A percentile compares a stretch with the other conserved stretches of the same genome.
Evolutionary conservation across 2,329 filamentous ascomycete species (phyloP).

Genomic region (Teratosphaeria gauchensis): DNA sequence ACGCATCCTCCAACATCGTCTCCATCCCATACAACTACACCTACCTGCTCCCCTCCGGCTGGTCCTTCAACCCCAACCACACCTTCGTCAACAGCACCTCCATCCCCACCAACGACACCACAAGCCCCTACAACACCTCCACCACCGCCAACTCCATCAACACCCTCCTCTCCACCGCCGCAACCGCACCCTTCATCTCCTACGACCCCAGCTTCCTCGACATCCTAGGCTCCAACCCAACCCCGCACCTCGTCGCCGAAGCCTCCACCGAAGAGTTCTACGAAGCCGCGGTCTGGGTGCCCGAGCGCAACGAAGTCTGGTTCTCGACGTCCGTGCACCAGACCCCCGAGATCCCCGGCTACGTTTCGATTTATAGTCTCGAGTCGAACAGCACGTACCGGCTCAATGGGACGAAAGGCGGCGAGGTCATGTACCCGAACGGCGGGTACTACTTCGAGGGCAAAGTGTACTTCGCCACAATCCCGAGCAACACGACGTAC

Average conservation of each 20-base stretch:
- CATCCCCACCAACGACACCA: neutral
- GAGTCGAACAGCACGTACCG: neutral
- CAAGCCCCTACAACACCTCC: neutral
- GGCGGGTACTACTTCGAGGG: conserved; percentile 11
- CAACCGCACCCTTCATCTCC: conserved; percentile 5
- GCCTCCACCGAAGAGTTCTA: conserved; percentile 3
- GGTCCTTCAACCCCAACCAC: conserved; percentile 2
- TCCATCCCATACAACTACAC: conserved; percentile 8
- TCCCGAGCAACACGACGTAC: conserved; percentile 3
- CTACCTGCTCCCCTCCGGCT: conserved; percentile 7
- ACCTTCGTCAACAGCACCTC: conserved; percentile 6
- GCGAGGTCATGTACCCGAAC: conserved; percentile 3
- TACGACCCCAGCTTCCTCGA: conserved; percentile 8
- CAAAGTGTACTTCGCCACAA: conserved; percentile 6
- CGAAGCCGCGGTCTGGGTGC: conserved; percentile 9
- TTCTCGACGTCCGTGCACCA: conserved; percentile 4
- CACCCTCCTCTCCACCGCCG: conserved; percentile 2
- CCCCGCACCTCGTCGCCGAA: conserved; percentile 4
- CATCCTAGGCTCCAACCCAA: conserved; percentile 5
- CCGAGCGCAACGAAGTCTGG: conserved; percentile 9
- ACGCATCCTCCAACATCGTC: neutral
- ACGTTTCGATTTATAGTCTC: neutral
- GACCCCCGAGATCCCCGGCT: neutral
- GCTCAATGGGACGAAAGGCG: neutral
- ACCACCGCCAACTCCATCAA: conserved; percentile 5